Conservation (phyloP, 441 rosid species). For the Jatropha multifida region DNA sequence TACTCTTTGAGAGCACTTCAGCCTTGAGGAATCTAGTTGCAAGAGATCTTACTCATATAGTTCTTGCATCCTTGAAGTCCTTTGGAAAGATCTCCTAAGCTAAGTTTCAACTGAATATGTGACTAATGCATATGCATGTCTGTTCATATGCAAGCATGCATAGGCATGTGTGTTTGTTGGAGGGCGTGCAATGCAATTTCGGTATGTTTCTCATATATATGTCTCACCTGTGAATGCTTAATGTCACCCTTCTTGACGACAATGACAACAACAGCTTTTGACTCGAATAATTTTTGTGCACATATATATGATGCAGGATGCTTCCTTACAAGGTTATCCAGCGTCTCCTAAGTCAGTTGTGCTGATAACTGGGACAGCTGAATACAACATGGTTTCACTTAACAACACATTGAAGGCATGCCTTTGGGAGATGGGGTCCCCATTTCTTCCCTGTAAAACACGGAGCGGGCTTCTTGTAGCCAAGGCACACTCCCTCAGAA, state of each 20-base stretch:
- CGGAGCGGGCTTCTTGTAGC: slow-evolving; percentile 85
- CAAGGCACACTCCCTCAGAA: slow-evolving; percentile 89
- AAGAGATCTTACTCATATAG: no score
- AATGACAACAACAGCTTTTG: background rate
- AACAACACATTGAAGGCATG: slow-evolving; percentile 79
- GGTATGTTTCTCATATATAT: background rate
- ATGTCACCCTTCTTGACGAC: no score
- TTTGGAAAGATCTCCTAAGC: no score
- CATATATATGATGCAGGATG: slow-evolving; percentile 56
- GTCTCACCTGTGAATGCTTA: background rate
- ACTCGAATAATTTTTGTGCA: background rate
- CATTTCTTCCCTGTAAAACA: slow-evolving; percentile 83
- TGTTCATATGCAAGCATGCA: background rate
- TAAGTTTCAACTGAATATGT: background rate
- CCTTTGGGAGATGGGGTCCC: slow-evolving; percentile 99
- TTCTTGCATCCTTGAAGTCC: background rate
- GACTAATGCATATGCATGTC: background rate
- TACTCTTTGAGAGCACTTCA: no score
- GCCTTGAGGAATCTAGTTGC: background rate
- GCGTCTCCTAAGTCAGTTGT: slow-evolving; percentile 93
- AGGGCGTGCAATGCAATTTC: background rate
- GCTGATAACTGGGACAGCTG: slow-evolving; percentile 84
- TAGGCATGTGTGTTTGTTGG: background rate
- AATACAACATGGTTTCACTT: slow-evolving; percentile 80
- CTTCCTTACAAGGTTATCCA: slow-evolving; percentile 87